Percentiles rank a stretch among this genome's conserved stretches.
These are phyloP conservation scores for Camellia granthamiana DNA, from an alignment of 148 eudicot genomes.

Conservation along the genomic window DNA sequence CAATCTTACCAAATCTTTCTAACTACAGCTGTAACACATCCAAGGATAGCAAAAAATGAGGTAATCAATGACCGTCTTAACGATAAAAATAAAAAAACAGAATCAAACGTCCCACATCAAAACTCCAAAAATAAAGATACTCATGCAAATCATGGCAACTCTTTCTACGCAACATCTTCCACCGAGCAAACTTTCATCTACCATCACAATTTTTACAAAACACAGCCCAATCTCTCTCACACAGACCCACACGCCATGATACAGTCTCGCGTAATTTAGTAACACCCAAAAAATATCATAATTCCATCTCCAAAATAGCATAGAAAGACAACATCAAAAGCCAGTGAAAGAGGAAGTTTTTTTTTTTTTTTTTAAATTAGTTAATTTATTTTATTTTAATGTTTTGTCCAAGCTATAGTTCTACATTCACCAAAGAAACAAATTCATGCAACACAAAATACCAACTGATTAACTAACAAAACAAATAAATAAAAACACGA, in stretches of 20 bases:
- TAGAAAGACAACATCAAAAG: neutral
- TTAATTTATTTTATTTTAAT: too few relatives aligned
- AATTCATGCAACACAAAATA: neutral
- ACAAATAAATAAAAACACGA: neutral
- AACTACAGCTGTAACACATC: neutral
- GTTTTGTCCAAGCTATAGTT: neutral
- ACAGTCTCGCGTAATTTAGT: neutral
- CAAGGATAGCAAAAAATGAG: neutral
- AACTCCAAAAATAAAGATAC: too few relatives aligned
- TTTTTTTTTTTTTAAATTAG: too few relatives aligned
- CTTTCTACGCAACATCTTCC: neutral
- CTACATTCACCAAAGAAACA: neutral
- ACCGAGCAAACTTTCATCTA: neutral
- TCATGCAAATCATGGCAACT: neutral
- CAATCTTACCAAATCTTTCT: slow-evolving; percentile 4
- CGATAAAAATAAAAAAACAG: neutral
- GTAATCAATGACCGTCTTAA: neutral
- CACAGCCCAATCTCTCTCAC: neutral
- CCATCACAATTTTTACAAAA: neutral
- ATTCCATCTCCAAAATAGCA: neutral
- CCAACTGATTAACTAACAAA: slow-evolving; percentile 1
- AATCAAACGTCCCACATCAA: neutral
- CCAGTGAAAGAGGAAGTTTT: neutral
- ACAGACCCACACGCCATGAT: neutral
- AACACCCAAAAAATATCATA: neutral